Percentiles rank a stretch among this genome's conserved stretches.
Evolutionary conservation across 225 moss, liverwort and hornwort genomes (phyloP).

Genomic region (Anthoceros angustus): DNA sequence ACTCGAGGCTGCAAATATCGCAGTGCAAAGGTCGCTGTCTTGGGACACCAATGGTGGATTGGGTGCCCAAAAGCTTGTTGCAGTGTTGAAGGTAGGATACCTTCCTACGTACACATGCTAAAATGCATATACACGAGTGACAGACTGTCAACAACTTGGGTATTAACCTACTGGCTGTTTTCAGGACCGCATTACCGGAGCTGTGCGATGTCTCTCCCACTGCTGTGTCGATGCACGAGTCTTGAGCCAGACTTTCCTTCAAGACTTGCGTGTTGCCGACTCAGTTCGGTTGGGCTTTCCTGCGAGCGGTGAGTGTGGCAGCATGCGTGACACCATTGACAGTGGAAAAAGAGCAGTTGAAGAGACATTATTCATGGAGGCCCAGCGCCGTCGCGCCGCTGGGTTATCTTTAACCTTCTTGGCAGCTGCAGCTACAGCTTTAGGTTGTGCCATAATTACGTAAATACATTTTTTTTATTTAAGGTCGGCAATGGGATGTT

Average conservation of each 20-base stretch:
- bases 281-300: background rate
- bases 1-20: background rate
- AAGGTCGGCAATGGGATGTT: too few relatives aligned
- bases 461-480: too few relatives aligned
- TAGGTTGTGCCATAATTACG: background rate
- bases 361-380: background rate
- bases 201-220: background rate
- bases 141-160: too few relatives aligned
- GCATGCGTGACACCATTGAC: background rate
- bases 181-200: background rate
- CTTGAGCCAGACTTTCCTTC: background rate
- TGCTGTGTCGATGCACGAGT: background rate
- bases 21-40: background rate
- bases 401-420: background rate
- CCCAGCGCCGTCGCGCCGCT: background rate
- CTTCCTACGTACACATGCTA: too few relatives aligned
- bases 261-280: background rate
- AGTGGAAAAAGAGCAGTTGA: background rate
- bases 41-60: background rate
- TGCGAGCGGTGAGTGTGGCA: background rate
- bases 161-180: background rate
- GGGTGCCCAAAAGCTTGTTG: background rate
- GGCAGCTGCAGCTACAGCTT: background rate
- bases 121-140: too few relatives aligned
- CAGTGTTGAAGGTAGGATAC: background rate